Base-by-base conservation (phyloP, 2,329 filamentous ascomycete genomes). In the Aquanectria penicillioides region DNA sequence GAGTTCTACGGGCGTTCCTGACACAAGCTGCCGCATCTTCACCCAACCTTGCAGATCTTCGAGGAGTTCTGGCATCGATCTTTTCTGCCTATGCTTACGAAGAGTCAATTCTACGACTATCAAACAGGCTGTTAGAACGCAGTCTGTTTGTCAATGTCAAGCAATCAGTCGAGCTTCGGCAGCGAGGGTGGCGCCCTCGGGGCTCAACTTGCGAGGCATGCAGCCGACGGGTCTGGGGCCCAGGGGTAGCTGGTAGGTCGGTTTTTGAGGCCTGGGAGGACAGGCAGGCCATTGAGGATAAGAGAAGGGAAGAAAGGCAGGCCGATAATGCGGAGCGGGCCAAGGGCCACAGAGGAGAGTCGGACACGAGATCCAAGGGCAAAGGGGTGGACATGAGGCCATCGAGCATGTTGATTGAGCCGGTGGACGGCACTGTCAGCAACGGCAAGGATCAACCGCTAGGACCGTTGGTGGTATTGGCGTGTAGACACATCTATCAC, bases 21-120 rank as follows among this genome's bases (percentile, higher is more conserved):
- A 88, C 90, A 1, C 88, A 92, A 40, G 94, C 94, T 0, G 90
- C 93, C 0, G 84, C 86, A 20, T 88, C 89, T 15, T 96, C 93
- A 0, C 94, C 95, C 0, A 96, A 91, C 11, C 82, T 99, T 2
- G 89, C 92, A 1, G 93, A 98, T 72, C 83, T 99, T 3, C 90
- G 95, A 38, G 86, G 86, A 6, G 94, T 98, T 1, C 84, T 99
- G 2, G 82, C 87, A 1, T 95, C 94, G 11, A 94, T 99, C 53
- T 98, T 99, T 77, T 89, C 94, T 0, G 94, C 95, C 0, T 99
- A 99, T 73, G 90, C 93, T 0, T 97, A 98, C 73, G 95, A 99
- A 75, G 92, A 94, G 73, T 94, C 91, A 0, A 91, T 99, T 13
- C 83, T 99, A 17, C 83, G 86, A 2, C 85, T 99, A 3, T 93